Evolutionary conservation across 2,329 filamentous ascomycete genomes (phyloP).

Genomic region (Dothidotthia symphoricarpi): DNA sequence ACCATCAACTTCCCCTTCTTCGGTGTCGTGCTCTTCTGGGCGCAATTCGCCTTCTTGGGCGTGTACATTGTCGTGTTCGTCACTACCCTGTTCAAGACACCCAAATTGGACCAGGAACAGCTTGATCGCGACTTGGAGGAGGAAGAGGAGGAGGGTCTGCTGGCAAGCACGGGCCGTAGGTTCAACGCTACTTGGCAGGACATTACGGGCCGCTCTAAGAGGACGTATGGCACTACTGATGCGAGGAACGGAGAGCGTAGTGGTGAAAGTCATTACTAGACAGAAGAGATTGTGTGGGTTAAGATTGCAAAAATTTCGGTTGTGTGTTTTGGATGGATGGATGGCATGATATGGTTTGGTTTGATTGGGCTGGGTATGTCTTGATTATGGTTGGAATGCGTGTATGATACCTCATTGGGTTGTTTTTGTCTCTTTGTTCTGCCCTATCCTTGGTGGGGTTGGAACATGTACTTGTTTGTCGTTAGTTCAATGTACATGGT

Average conservation of each 20-base stretch:
- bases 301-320: no score
- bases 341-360: no score
- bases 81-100: constrained; percentile 75
- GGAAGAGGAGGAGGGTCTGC: constrained; percentile 87
- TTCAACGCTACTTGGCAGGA: constrained; percentile 89
- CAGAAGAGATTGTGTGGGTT: no score
- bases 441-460: no score
- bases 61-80: constrained; percentile 80
- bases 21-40: constrained; percentile 90
- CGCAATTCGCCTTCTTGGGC: constrained; percentile 85
- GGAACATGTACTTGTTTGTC: no score
- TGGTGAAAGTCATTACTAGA: constrained; percentile 2
- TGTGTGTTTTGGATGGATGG: no score
- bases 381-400: no score
- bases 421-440: neutral
- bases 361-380: no score
- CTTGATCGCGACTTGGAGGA: constrained; percentile 86
- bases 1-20: constrained; percentile 95
- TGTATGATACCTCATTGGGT: no score
- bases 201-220: constrained; percentile 61
- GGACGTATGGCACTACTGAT: constrained; percentile 34
- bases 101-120: constrained; percentile 71
- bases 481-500: no score
- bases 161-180: constrained; percentile 77
- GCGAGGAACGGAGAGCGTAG: constrained; percentile 21